Percentiles rank a stretch among this genome's conserved stretches.
phyloP scores from a whole-genome alignment of 345 rosid species.

The Salix brachista region DNA sequence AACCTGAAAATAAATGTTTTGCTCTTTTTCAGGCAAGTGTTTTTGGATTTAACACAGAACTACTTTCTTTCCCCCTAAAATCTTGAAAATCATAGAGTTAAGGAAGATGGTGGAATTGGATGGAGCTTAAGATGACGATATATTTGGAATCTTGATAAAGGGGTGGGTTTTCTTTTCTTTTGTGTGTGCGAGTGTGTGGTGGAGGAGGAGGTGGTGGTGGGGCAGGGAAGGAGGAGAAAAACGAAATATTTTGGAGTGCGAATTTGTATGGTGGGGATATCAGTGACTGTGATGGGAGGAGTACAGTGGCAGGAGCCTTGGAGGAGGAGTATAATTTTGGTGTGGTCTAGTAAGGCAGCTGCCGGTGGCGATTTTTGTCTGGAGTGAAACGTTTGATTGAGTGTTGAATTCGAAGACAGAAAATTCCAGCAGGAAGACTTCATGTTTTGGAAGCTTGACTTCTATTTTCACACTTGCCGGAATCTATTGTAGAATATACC shows the following conservation, averaged over 20 bases:
- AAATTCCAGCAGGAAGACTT: neutral
- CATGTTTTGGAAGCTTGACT: neutral
- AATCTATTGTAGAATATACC: neutral
- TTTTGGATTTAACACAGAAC: neutral
- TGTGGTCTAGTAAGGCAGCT: slow-evolving; percentile 16
- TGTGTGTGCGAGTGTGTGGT: neutral
- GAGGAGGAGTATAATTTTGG: neutral
- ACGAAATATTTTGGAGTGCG: neutral
- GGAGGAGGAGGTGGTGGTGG: neutral
- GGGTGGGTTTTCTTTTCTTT: neutral
- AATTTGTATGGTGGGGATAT: too few species aligned
- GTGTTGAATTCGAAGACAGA: neutral
- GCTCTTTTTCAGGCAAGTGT: neutral
- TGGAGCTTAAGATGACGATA: neutral
- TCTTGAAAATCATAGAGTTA: neutral
- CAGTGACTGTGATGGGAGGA: too few species aligned
- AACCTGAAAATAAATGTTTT: neutral
- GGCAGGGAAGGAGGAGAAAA: neutral
- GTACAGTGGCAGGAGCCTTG: too few species aligned
- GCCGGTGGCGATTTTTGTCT: slow-evolving; percentile 1
- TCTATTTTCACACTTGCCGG: neutral
- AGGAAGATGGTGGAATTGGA: neutral
- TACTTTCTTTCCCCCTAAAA: neutral
- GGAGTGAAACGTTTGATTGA: neutral
- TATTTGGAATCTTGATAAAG: slow-evolving; percentile 6